These are phyloP conservation scores for Sporobolomyces roseus DNA, from an alignment of 768 basidiomycete genomes.

Conservation along the genomic window DNA sequence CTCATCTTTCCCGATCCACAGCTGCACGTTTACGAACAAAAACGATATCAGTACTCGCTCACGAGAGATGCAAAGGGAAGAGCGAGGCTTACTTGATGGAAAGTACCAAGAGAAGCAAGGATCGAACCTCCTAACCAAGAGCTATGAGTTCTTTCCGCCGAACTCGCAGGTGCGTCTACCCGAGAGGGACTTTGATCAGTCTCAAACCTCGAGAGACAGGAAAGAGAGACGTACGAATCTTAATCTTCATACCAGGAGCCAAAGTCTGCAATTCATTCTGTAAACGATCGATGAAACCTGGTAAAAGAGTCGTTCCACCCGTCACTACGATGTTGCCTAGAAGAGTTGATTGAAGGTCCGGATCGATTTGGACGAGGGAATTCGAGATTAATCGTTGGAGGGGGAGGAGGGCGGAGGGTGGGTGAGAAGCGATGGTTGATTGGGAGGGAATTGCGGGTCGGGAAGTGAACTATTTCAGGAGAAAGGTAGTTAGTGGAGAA, in stretches of 20 bases:
- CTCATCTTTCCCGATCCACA: slow-evolving; percentile 91
- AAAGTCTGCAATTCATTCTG: slow-evolving; percentile 67
- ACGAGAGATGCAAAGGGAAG: slow-evolving; percentile 20
- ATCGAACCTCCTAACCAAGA: slow-evolving; percentile 96
- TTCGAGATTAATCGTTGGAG: slow-evolving; percentile 71
- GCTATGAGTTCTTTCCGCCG: slow-evolving; percentile 81
- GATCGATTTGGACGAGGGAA: slow-evolving; percentile 78
- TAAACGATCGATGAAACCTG: slow-evolving; percentile 80
- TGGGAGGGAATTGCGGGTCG: slow-evolving; percentile 47
- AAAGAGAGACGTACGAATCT: slow-evolving; percentile 34
- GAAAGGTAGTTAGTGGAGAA: neutral
- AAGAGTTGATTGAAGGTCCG: slow-evolving; percentile 82
- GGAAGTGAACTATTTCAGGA: slow-evolving; percentile 42
- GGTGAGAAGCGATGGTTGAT: slow-evolving; percentile 49
- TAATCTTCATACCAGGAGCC: slow-evolving; percentile 68
- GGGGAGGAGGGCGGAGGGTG: slow-evolving; percentile 48
- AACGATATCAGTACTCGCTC: slow-evolving; percentile 22
- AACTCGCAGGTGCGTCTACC: slow-evolving; percentile 77
- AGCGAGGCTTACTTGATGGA: slow-evolving; percentile 60
- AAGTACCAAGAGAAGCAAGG: slow-evolving; percentile 88
- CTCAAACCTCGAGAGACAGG: neutral
- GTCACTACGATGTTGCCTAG: slow-evolving; percentile 90
- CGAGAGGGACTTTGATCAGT: neutral
- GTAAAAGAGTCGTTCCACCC: slow-evolving; percentile 84
- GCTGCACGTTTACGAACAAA: slow-evolving; percentile 48